Conservation (phyloP, 1,284 basidiomycete genomes). For the Malassezia brasiliensis region DNA sequence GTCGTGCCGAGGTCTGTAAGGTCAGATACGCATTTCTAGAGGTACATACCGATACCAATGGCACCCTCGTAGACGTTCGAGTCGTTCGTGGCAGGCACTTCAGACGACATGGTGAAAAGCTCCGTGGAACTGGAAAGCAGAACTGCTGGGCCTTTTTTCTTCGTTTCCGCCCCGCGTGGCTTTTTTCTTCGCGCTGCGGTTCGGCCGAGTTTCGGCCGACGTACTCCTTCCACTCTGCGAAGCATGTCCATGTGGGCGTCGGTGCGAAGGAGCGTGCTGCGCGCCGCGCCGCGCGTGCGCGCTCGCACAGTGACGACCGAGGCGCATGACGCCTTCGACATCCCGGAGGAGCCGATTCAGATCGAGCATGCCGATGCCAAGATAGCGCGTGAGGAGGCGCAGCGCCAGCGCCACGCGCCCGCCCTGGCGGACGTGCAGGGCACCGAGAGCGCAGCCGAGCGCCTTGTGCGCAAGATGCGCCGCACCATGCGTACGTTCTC, state of each 20-base stretch:
- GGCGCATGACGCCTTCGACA: not conserved
- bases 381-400: not conserved
- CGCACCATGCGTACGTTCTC: conserved; percentile 21
- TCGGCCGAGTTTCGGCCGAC: conserved; percentile 18
- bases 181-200: conserved; percentile 3
- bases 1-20: conserved; percentile 58
- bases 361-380: conserved; percentile 8
- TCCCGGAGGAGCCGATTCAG: conserved; percentile 14
- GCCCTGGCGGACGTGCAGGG: not conserved
- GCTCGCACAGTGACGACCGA: not conserved
- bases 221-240: not conserved
- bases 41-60: conserved; percentile 67
- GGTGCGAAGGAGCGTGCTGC: not conserved
- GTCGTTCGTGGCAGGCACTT: conserved; percentile 53
- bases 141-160: conserved; percentile 5
- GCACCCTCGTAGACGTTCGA: conserved; percentile 84
- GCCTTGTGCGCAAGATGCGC: conserved; percentile 22
- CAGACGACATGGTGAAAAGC: conserved; percentile 42
- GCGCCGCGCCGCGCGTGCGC: conserved; percentile 4
- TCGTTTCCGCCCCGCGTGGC: conserved; percentile 2
- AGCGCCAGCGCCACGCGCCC: not conserved
- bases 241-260: not conserved
- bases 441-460: conserved; percentile 14
- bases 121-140: conserved; percentile 21
- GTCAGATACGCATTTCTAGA: not conserved